Evolutionary conservation across 2,329 filamentous ascomycete genomes (phyloP).

Genomic region (Hirsutella minnesotensis): DNA sequence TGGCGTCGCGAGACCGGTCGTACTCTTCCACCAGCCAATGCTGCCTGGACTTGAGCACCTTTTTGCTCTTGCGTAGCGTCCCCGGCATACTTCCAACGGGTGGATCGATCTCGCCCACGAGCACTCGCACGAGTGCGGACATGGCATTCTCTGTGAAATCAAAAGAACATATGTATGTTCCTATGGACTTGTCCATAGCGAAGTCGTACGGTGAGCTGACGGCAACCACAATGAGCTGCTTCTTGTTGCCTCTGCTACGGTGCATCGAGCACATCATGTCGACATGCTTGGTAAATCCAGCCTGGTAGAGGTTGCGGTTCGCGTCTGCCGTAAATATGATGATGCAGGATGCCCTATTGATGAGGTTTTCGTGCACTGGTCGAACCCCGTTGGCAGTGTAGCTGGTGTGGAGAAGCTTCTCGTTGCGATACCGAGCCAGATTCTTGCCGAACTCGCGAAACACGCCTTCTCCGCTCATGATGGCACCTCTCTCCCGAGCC

Average conservation of each 20-base stretch:
- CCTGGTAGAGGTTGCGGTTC: constrained; percentile 86
- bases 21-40: constrained; percentile 92
- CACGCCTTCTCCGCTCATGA: constrained; percentile 88
- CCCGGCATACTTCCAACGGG: constrained; percentile 52
- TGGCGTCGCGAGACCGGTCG: constrained; percentile 64
- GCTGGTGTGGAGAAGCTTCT: constrained; percentile 82
- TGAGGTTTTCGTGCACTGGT: constrained; percentile 86
- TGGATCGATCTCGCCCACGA: constrained; percentile 64
- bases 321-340: constrained; percentile 89
- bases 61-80: constrained; percentile 76
- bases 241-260: constrained; percentile 65
- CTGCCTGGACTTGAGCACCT: constrained; percentile 77
- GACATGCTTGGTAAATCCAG: constrained; percentile 90
- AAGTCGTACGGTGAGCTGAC: constrained; percentile 97
- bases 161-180: constrained; percentile 90
- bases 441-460: constrained; percentile 83
- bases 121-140: constrained; percentile 67
- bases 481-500: constrained; percentile 42
- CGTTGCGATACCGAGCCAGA: constrained; percentile 73
- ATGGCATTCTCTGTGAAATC: constrained; percentile 92
- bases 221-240: constrained; percentile 80
- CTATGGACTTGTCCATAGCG: constrained; percentile 79
- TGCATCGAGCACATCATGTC: constrained; percentile 90
- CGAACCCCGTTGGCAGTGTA: constrained; percentile 90
- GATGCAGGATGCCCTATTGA: constrained; percentile 76